Evolutionary conservation across 2,329 filamentous ascomycete genomes (phyloP), one percentile per base, ranked within the genome.

Genomic region (Tolypocladium tropicale): DNA sequence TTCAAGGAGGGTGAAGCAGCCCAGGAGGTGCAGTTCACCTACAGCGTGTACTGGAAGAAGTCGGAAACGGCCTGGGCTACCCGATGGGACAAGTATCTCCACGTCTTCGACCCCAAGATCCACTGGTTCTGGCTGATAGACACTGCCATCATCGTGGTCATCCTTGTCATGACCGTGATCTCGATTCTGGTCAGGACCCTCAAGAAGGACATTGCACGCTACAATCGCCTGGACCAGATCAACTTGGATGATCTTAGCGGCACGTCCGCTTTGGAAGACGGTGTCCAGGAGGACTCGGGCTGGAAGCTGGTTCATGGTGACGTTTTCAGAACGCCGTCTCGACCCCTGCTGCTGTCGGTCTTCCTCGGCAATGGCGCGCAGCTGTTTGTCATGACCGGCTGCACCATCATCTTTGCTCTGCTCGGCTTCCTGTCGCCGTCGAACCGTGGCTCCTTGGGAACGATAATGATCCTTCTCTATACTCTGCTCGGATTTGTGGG

Each of bases 101-200:
- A 97, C 67, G 93, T 99, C 33, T 95, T 92, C 68, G 92, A 97
- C 70, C 92, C 94, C 54, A 95, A 94, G 77, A 97, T 99, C 64
- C 94, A 99, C 72, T 99, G 94, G 94, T 96, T 97, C 76, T 96
- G 92, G 58, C 84, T 99, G 53, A 89, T 97, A 74, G 96, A 96
- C 73, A 96, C 92, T 37, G 89, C 94, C 53, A 85, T 97, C 49
- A 95, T 99, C 59, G 92, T 99, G 53, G 81, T 96, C 52, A 94
- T 97, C 72, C 78, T 97, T 43, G 86, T 93, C 37, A 83, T 91
- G 50, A 96, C 94, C 64, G 94, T 99, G 60, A 87, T 88, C 72
- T 95, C 92, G n/a, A 90, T 97, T 51, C 79, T 99, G 18, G 78
- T 95, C 56, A 84, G 93, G 55, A 91, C 93, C 1, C 76, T 99